Base-by-base conservation (phyloP, 768 basidiomycete species). In the Rhodotorula paludigena region DNA sequence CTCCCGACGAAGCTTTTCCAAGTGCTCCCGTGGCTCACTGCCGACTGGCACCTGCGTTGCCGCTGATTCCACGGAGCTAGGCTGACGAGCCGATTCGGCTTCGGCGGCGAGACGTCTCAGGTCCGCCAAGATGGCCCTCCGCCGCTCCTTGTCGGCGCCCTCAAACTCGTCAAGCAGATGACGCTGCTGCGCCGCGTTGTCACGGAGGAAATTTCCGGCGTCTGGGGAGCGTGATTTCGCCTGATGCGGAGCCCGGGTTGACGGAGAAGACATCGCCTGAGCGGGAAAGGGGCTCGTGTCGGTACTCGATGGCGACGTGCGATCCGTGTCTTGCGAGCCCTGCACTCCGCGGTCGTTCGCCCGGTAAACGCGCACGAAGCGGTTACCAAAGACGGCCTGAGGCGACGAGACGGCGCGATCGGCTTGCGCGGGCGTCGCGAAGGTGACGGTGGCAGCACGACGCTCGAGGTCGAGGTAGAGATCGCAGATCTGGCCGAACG, bases 341-440 rank as follows among this genome's bases (percentile, higher is more conserved):
- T n/a, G n/a, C n/a, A n/a, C n/a, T n/a, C n/a, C n/a, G n/a, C n/a
- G n/a, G n/a, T n/a, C n/a, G n/a, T n/a, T n/a, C n/a, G n/a, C n/a
- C n/a, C 93, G 96, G 74, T 94, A 90, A 41, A 96, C 83, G 79
- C 93, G 94, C 72, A 96, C 92, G 77, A 96, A 96, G 57, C 93
- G 85, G 74, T 92, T 93, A 18, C 85, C 86, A 75, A 96, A 96
- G 21, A 96, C 88, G n/a, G 92, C 91, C 69, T 94, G 91, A 78
- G 93, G 89, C 33, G 86, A 86, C 77, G 89, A 90, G 89, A 92
- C 92, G 2, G 93, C 93, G 20, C 85, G 84, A 74, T 88, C 85
- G 0, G 93, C 93, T 74, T 92, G 89, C 30, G 84, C 84, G 76
- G 92, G 90, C 15, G 0, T 92, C 92, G 77, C 92, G 90, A 52